Base-by-base conservation (phyloP, 305 asterid species). In the Lippia alba region DNA sequence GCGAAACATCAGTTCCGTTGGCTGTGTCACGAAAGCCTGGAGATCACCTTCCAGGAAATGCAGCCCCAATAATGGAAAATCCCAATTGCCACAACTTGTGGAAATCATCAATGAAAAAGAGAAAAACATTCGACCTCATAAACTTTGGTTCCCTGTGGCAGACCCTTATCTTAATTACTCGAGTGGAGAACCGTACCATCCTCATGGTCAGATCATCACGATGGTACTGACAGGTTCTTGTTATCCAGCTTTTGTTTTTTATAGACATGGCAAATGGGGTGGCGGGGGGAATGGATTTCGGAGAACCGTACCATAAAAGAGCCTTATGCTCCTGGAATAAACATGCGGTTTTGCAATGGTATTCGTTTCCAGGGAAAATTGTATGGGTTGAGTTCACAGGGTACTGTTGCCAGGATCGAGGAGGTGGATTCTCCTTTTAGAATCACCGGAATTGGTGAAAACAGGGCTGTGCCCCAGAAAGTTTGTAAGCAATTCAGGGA, bases 1-100 rank as follows among this genome's bases (percentile, higher is more conserved):
- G 56, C 54, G 57, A 15, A 77, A 57, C 69, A 64, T 84, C 53
- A 56, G 73, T n/a, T 50, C 76, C 0, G 64, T 73, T 34, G 80
- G 73, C 7, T 67, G 83, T 57, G 65, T 73, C 55, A 34, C 65
- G 33, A 81, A 81, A 66, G 64, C 87, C 24, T 82, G 89, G 85
- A 73, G 74, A 67, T 66, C 30, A 24, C 30, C 30, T 3, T 24
- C 30, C 30, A 24, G 30, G 30, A 24, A 24, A 24, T 24, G 30
- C 66, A 32, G 44, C 71, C 12, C 63, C 14, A 18, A 17, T 11
- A 18, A 17, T 11, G 68, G 34, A 11, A 51, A 72, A 16, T 20
- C 79, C 19, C 69, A 16, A 10, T 44, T 45, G 68, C 76, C 74
- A 24, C 71, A 74, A 11, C 75, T 82, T 4, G 67, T 73, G 0